Evolutionary conservation across 495 filamentous ascomycete species (phyloP).

Genomic region (Lasiosphaeriaceae sp.): DNA sequence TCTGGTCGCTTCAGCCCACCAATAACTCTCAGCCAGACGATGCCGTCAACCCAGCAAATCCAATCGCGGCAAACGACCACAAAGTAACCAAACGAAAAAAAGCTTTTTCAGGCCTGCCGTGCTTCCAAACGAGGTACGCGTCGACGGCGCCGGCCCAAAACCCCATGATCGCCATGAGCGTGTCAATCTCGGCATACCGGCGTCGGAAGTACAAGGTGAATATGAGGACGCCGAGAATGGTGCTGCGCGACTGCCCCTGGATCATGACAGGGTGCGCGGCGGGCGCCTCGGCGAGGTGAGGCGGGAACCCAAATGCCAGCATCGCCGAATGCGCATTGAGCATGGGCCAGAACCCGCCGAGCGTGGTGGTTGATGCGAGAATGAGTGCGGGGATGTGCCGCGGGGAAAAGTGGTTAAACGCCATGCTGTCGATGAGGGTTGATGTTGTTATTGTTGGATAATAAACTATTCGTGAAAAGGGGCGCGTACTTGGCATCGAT

Average conservation of each 20-base stretch:
- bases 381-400: constrained; percentile 8
- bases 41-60: neutral
- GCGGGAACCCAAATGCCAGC: constrained; percentile 4
- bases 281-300: neutral
- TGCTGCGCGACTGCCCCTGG: neutral
- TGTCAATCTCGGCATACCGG: neutral
- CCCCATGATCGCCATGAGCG: neutral
- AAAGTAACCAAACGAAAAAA: neutral
- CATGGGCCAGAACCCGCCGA: constrained; percentile 8
- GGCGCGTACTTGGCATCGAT: neutral
- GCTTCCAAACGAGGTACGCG: neutral
- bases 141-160: neutral
- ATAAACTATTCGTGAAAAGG: neutral
- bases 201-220: neutral
- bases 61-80: neutral
- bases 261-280: neutral
- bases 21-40: neutral
- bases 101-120: neutral
- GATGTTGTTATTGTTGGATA: no score
- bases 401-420: neutral
- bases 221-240: neutral
- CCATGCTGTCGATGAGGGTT: neutral
- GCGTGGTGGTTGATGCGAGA: neutral
- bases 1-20: no score
- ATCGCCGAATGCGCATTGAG: constrained; percentile 2